These are phyloP conservation scores for Saprolegnia diclina DNA, from an alignment of 352 stramenopile genomes.

Conservation along the genomic window DNA sequence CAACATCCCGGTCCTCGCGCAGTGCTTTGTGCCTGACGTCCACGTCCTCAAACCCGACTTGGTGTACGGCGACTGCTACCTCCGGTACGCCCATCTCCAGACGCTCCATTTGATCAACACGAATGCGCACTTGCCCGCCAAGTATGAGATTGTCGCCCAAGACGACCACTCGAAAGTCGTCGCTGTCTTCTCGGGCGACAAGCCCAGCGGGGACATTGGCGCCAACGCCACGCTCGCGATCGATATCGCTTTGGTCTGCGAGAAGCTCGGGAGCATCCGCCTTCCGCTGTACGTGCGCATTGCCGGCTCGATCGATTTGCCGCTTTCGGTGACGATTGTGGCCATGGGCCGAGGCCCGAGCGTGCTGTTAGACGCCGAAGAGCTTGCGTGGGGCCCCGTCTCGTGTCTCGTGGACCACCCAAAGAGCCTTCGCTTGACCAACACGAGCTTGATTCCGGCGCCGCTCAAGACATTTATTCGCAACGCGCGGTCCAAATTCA, in stretches of 20 bases:
- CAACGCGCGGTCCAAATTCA: constrained; percentile 88
- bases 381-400: constrained; percentile 88
- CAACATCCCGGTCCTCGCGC: constrained; percentile 82
- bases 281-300: constrained; percentile 85
- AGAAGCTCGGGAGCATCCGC: constrained; percentile 88
- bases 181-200: constrained; percentile 65
- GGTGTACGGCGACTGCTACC: constrained; percentile 86
- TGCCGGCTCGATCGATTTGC: constrained; percentile 80
- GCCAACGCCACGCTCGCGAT: constrained; percentile 57
- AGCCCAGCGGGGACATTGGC: constrained; percentile 53
- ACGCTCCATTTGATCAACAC: constrained; percentile 86
- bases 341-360: constrained; percentile 80
- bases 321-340: constrained; percentile 81
- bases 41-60: constrained; percentile 57
- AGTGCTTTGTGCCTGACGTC: constrained; percentile 84
- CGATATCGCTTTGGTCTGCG: constrained; percentile 76
- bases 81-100: constrained; percentile 89
- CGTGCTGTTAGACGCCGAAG: constrained; percentile 69
- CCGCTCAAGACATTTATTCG: constrained; percentile 91
- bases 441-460: constrained; percentile 86
- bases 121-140: constrained; percentile 59
- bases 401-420: constrained; percentile 83
- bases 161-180: constrained; percentile 83
- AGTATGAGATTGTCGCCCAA: constrained; percentile 88
- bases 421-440: constrained; percentile 73